Percentiles rank a stretch among this genome's conserved stretches.
These are phyloP conservation scores for Drechslerella coelobrocha DNA, from an alignment of 2,329 filamentous ascomycete species.

Conservation along the genomic window DNA sequence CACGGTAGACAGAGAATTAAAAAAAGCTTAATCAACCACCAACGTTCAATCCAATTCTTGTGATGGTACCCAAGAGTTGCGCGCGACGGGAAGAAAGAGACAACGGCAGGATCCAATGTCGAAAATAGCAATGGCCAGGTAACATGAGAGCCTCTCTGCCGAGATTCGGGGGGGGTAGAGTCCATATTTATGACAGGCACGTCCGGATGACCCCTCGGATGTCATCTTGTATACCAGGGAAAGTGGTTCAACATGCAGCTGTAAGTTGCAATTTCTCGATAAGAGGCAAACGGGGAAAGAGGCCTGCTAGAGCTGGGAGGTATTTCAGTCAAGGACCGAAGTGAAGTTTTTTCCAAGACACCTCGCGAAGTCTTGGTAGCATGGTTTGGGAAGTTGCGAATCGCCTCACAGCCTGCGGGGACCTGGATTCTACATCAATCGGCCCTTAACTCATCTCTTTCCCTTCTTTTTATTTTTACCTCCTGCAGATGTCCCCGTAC, in stretches of 20 bases:
- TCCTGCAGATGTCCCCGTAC: slow-evolving; percentile 34
- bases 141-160: slow-evolving; percentile 11
- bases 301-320: slow-evolving; percentile 23
- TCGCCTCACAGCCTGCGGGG: slow-evolving; percentile 5
- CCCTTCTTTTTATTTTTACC: neutral
- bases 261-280: slow-evolving; percentile 21
- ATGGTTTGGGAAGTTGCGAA: slow-evolving; percentile 45
- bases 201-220: too few relatives aligned
- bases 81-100: neutral
- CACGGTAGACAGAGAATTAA: neutral
- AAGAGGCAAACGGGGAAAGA: slow-evolving; percentile 1
- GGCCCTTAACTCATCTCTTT: neutral
- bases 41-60: neutral
- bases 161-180: slow-evolving; percentile 11
- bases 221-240: too few relatives aligned
- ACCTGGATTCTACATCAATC: slow-evolving; percentile 10
- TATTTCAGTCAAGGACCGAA: slow-evolving; percentile 10
- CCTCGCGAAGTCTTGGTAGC: slow-evolving; percentile 45
- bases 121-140: slow-evolving; percentile 36
- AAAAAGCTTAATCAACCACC: neutral
- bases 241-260: too few relatives aligned
- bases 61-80: too few relatives aligned
- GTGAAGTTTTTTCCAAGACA: slow-evolving; percentile 50
- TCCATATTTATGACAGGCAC: slow-evolving; percentile 46
- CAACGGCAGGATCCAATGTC: neutral